These are phyloP conservation scores for Alliaria petiolata DNA, from an alignment of 345 rosid genomes.

Conservation along the genomic window DNA sequence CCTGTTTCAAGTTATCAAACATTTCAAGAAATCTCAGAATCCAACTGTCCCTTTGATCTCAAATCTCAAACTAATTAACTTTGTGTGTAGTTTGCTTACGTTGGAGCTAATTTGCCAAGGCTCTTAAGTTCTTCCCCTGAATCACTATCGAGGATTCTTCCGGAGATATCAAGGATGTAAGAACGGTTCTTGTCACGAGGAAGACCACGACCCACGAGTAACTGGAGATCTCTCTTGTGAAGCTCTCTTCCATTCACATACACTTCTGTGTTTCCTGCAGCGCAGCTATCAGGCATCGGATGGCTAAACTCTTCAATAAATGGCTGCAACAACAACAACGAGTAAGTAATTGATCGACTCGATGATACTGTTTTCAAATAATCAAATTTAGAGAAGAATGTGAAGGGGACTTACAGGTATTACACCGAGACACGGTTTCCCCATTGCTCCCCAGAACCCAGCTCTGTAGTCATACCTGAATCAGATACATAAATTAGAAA, in stretches of 20 bases:
- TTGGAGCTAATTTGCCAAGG: slow-evolving; percentile 83
- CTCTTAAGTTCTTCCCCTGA: slow-evolving; percentile 57
- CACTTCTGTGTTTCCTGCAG: slow-evolving; percentile 68
- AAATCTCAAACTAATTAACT: too few relatives aligned
- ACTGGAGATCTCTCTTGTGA: slow-evolving; percentile 54
- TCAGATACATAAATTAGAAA: background rate
- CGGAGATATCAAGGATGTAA: slow-evolving; percentile 56
- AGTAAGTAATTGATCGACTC: background rate
- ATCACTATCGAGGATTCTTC: slow-evolving; percentile 65
- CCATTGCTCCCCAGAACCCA: slow-evolving; percentile 78
- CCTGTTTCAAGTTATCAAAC: slow-evolving; percentile 39
- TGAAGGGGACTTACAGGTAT: slow-evolving; percentile 54
- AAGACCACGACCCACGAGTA: slow-evolving; percentile 64
- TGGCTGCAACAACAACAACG: slow-evolving; percentile 56
- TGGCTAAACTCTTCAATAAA: slow-evolving; percentile 63
- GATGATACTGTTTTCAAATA: background rate
- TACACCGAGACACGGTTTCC: slow-evolving; percentile 69
- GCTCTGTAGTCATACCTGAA: slow-evolving; percentile 71
- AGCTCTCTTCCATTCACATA: slow-evolving; percentile 81
- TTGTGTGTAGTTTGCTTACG: too few relatives aligned
- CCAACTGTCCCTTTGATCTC: background rate
- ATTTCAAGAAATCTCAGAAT: background rate
- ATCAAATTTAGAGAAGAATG: background rate
- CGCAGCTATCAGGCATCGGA: slow-evolving; percentile 63
- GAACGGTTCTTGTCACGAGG: slow-evolving; percentile 47